Evolutionary conservation across 331 rosid species (phyloP).

Genomic region (Prunus yedoensis): DNA sequence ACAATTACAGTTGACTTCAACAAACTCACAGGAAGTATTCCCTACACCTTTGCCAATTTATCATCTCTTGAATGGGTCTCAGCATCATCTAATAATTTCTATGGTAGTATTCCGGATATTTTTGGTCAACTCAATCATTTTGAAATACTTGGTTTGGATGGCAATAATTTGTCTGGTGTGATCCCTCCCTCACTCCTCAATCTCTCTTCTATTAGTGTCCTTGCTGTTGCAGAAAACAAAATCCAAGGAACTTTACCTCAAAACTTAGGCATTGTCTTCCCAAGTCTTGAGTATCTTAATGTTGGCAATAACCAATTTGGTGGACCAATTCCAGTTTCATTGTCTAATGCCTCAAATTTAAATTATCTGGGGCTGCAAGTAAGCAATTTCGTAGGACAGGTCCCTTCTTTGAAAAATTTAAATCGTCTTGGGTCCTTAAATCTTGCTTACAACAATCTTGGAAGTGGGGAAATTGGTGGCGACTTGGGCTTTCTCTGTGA

Average conservation of each 20-base stretch:
- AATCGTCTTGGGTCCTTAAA: accelerated
- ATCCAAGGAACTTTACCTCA: background rate
- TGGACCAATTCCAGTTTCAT: background rate
- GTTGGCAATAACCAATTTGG: background rate
- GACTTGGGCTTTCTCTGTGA: no score
- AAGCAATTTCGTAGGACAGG: background rate
- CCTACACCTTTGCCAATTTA: background rate
- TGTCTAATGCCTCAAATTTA: background rate
- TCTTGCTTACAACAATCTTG: background rate
- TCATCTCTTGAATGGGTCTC: background rate
- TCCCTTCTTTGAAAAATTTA: background rate
- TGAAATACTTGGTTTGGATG: accelerated
- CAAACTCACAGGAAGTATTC: background rate
- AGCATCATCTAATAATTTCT: background rate
- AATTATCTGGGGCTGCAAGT: accelerated
- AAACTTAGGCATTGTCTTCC: background rate
- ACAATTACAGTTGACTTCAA: background rate
- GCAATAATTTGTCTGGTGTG: background rate
- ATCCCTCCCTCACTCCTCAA: background rate
- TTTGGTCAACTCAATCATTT: background rate
- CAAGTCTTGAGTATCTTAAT: background rate
- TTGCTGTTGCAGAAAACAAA: background rate
- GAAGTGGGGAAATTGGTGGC: background rate
- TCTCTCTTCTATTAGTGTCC: background rate
- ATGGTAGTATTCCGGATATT: background rate